Evolutionary conservation across 164 flowering plant species (phyloP).

Genomic region (Chimonanthus praecox): DNA sequence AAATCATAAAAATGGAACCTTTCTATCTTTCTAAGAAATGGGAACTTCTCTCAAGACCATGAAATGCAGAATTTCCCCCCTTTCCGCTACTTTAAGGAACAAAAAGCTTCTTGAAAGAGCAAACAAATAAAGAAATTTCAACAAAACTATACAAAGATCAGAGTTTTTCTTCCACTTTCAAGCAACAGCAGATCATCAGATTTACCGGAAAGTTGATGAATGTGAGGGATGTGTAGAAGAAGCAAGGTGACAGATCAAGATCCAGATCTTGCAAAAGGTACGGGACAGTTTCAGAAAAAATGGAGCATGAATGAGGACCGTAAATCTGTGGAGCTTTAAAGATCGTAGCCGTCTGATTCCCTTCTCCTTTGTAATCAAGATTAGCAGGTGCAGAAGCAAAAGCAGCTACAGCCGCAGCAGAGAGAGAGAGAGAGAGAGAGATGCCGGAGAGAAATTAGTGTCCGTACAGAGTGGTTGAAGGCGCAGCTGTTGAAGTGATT

Average conservation of each 20-base stretch:
- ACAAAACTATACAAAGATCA: not conserved
- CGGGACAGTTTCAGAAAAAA: not conserved
- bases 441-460: not conserved
- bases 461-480: too few relatives aligned
- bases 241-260: not conserved
- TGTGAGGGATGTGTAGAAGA: not conserved
- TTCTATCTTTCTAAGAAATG: not conserved
- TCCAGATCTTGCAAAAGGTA: not conserved
- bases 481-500: not conserved
- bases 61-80: not conserved
- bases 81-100: not conserved
- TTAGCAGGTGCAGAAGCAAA: not conserved
- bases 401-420: not conserved
- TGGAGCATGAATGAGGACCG: not conserved
- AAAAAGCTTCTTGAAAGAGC: not conserved
- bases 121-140: not conserved
- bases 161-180: not conserved
- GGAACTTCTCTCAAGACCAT: not conserved
- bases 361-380: not conserved
- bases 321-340: not conserved
- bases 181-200: constrained; percentile 1
- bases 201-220: not conserved
- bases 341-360: not conserved
- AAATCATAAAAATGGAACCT: not conserved
- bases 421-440: not conserved